Base-by-base conservation (phyloP, 2,329 filamentous ascomycete genomes). In the Nemania diffusa region DNA sequence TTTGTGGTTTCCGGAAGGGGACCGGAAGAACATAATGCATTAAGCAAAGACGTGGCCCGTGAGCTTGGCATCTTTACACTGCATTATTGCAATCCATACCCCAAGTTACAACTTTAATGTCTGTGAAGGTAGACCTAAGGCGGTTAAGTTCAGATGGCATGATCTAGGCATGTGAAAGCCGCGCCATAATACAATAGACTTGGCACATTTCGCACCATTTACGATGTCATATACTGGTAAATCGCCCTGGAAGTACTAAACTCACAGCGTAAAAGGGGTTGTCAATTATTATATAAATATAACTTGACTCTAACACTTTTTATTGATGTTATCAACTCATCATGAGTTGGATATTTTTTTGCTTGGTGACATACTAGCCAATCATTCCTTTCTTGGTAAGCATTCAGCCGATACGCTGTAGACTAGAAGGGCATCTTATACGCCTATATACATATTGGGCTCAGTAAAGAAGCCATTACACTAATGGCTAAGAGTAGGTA, bases 1-100 rank as follows among this genome's bases (percentile, higher is more conserved):
- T 52, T 24, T 22, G 20, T 63, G 22, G 24, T 64, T 69, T 67
- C 67, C 67, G 5, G 57, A 69, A 64, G 46, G 37, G 57, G 64
- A 58, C 40, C 67, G 67, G 67, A 69, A 50, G 48, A 44, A 46
- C 17, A 2, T n/a, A 50, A 13, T 44, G 59, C 26, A 44, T 56
- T 15, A 40, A n/a, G 9, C 22, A 58, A 22, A 40, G 27, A 24
- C 37, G 17, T 17, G 11, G 58, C 32, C 27, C 37, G 15, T 26
- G 11, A 7, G 20, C 52, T 64, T 64, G 37, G 60, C 60, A 26
- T 52, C 37, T 59, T 40, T 59, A 20, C 22, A 17, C 20, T 29
- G 13, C 24, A 17, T 26, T 27, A 22, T 56, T 55, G 40, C 26
- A n/a, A 34, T 57, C 34, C 48, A 57, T 52, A 57, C 6, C 2